phyloP scores from a whole-genome alignment of 495 filamentous ascomycete species.

The Talaromyces ruber region DNA sequence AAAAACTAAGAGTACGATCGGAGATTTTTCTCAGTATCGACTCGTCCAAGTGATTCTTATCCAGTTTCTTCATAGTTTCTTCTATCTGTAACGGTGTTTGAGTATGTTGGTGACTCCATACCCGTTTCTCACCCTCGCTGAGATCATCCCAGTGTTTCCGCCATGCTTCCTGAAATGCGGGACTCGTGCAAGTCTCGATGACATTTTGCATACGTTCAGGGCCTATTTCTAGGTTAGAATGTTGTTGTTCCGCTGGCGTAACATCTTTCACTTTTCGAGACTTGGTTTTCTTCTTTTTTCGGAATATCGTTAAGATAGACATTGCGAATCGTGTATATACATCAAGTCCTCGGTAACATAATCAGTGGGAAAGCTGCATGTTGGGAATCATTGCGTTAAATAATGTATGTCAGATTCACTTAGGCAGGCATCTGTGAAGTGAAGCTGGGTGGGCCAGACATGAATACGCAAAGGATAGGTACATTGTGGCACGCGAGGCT shows the following conservation, averaged over 20 bases:
- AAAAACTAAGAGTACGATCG: neutral
- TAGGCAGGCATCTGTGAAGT: too few species aligned
- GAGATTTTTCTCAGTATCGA: neutral
- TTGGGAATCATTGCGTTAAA: neutral
- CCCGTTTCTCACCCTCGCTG: neutral
- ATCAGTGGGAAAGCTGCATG: neutral
- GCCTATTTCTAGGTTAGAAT: neutral
- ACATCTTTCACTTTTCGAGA: neutral
- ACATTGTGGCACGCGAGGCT: neutral
- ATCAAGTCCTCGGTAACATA: neutral
- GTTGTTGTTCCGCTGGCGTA: neutral
- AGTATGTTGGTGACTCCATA: neutral
- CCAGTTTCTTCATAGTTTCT: neutral
- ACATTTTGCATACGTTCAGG: neutral
- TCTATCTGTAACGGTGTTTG: neutral
- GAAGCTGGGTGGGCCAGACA: neutral
- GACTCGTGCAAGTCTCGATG: neutral
- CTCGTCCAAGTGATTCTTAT: neutral
- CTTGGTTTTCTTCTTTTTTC: neutral
- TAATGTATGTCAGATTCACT: neutral
- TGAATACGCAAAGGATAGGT: neutral
- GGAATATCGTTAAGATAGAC: neutral
- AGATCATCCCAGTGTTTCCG: neutral
- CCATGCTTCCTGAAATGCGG: slow-evolving; percentile 5
- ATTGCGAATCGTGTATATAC: neutral